These are phyloP conservation scores for Phytophthora citricola DNA, from an alignment of 352 stramenopile genomes.

Conservation along the genomic window DNA sequence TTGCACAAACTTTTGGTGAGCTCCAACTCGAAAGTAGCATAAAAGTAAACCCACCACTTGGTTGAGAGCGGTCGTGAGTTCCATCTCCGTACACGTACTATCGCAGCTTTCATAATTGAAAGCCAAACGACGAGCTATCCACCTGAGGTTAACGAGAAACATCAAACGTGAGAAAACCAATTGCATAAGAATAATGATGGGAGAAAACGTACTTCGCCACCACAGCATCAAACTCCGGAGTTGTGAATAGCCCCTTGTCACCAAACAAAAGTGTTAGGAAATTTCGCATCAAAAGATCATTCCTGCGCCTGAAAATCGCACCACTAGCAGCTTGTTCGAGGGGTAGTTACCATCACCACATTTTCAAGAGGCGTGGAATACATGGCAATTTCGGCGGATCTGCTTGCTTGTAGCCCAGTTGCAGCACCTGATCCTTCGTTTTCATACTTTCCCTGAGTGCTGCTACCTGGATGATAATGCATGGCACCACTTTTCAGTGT, in stretches of 20 bases:
- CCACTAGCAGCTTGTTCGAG: slow-evolving; percentile 47
- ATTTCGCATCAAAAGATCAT: too few relatives aligned
- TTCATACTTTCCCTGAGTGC: slow-evolving; percentile 18
- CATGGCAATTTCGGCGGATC: slow-evolving; percentile 38
- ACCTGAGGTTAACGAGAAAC: slow-evolving; percentile 28
- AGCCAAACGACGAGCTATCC: slow-evolving; percentile 43
- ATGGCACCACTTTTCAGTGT: not conserved
- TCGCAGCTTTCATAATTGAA: slow-evolving; percentile 54
- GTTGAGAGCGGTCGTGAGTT: slow-evolving; percentile 35
- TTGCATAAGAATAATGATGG: not conserved
- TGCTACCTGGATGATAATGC: slow-evolving; percentile 23
- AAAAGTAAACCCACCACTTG: slow-evolving; percentile 38
- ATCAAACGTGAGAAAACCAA: not conserved
- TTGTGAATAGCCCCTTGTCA: slow-evolving; percentile 50
- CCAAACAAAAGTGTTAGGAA: slow-evolving; percentile 1
- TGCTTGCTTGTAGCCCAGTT: not conserved
- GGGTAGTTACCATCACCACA: slow-evolving; percentile 51
- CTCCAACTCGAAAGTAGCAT: not conserved
- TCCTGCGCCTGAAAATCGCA: slow-evolving; percentile 2
- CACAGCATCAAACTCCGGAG: slow-evolving; percentile 24
- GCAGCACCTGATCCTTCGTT: not conserved
- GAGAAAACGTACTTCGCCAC: slow-evolving; percentile 43
- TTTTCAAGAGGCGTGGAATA: slow-evolving; percentile 53
- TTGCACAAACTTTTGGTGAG: not conserved
- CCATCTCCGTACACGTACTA: slow-evolving; percentile 29